Base-by-base conservation (phyloP, 768 basidiomycete genomes). In the Lentinula edodes region DNA sequence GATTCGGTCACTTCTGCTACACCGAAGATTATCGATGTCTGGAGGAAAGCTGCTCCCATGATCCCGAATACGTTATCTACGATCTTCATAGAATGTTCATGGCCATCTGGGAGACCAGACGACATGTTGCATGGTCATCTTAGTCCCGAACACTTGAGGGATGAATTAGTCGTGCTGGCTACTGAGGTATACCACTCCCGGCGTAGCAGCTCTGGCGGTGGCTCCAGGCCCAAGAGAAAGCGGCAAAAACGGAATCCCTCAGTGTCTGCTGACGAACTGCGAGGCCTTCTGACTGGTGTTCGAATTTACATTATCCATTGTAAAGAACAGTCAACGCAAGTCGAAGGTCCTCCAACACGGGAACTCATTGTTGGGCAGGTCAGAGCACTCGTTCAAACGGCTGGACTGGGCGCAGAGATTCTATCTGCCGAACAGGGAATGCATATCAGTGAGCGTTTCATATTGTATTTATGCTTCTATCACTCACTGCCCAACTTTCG, bases 11-110 rank as follows among this genome's bases (percentile, higher is more conserved):
- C 90, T 6, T 64, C 69, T 8, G n/a, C 68, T 15, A 72, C 75
- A 13, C 88, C 88, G 5, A 80, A 76, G 55, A 95, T 87, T 42
- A 76, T 78, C 32, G 73, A 78, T 45, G 87, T 98, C 52, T 98
- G 95, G 96, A 82, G 81, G 43, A 82, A 78, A 32, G 94, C 93
- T 0, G 95, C 95, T 5, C 77, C 83, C 50, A 87, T 86, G 72
- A 85, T 97, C 66, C 85, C 85, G 0, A 78, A 84, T 23, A 77
- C 74, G 3, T 81, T 98, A 15, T 80, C 83, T 36, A 80, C 84
- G n/a, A 82, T 98, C 61, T 98, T 98, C 70, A 92, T 98, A 69
- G 96, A 98, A 75, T 98, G 96, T 72, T 96, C 94, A 1, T 94
- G 88, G 76, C 86, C 89, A 20, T 81, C 85, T 0, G 88, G 88